A percentile compares a stretch with the other conserved stretches of the same genome.
phyloP scores from a whole-genome alignment of 2,329 filamentous ascomycete species.

The Ophiostoma piceae region DNA sequence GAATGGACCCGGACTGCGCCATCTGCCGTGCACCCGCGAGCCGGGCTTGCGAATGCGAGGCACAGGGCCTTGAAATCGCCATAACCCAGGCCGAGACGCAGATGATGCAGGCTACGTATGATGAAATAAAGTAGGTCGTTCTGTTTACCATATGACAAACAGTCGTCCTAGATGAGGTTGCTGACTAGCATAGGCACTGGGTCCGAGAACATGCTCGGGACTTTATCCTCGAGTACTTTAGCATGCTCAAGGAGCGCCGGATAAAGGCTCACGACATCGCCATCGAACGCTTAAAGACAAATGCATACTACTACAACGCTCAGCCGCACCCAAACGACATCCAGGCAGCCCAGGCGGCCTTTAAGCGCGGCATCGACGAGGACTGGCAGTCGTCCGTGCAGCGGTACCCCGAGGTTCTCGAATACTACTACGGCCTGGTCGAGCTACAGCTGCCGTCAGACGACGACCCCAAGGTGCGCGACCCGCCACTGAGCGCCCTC shows the following conservation, averaged over 20 bases:
- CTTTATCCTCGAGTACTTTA: slow-evolving; percentile 62
- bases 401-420: slow-evolving; percentile 73
- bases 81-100: slow-evolving; percentile 58
- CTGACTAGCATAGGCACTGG: slow-evolving; percentile 47
- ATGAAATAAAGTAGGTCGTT: slow-evolving; percentile 53
- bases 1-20: slow-evolving; percentile 65
- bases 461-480: slow-evolving; percentile 53
- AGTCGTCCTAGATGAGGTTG: neutral
- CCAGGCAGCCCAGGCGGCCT: slow-evolving; percentile 55
- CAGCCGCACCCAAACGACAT: slow-evolving; percentile 59
- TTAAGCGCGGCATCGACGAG: slow-evolving; percentile 70
- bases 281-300: slow-evolving; percentile 51
- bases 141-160: neutral
- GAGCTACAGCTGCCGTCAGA: slow-evolving; percentile 60
- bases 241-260: slow-evolving; percentile 55
- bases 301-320: slow-evolving; percentile 55
- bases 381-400: slow-evolving; percentile 73
- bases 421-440: slow-evolving; percentile 72
- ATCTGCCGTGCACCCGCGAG: slow-evolving; percentile 58
- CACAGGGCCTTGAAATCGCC: slow-evolving; percentile 58
- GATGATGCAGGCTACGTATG: slow-evolving; percentile 59
- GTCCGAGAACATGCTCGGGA: slow-evolving; percentile 61
- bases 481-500: slow-evolving; percentile 55
- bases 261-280: slow-evolving; percentile 52
- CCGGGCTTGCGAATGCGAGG: slow-evolving; percentile 59